Conservation (phyloP, 257 asterid genomes). For the Scutellaria barbata region DNA sequence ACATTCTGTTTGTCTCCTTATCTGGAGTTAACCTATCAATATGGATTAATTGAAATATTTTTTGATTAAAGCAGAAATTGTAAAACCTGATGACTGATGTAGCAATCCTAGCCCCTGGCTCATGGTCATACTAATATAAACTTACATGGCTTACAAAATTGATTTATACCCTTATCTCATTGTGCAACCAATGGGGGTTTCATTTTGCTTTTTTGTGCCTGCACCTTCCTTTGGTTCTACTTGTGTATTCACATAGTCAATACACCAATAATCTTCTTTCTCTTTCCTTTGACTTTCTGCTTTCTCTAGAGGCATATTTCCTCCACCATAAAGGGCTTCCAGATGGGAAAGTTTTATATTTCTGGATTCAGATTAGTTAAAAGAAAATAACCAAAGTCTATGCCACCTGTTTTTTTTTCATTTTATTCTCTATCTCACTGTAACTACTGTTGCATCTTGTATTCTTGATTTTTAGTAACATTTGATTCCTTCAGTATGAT, state of each 20-base stretch:
- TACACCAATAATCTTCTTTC: background rate
- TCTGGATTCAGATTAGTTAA: conserved; percentile 12
- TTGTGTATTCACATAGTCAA: background rate
- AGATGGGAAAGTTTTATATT: conserved; percentile 15
- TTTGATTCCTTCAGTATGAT: conserved; percentile 4
- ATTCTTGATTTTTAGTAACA: conserved; percentile 16
- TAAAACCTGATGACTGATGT: background rate
- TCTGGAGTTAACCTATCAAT: conserved; percentile 10
- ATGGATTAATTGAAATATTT: conserved; percentile 22
- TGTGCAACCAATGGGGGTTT: background rate
- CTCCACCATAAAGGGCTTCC: conserved; percentile 26
- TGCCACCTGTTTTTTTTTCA: background rate
- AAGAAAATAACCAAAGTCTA: background rate
- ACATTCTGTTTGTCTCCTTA: background rate
- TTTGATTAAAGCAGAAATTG: conserved; percentile 19
- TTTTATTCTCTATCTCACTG: conserved; percentile 7
- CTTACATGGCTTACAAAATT: background rate
- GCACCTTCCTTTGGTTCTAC: conserved; percentile 20
- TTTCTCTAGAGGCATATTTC: conserved; percentile 18
- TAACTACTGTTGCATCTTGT: conserved; percentile 6
- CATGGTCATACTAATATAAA: conserved; percentile 6
- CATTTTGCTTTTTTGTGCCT: conserved; percentile 17
- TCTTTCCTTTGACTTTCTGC: conserved; percentile 22
- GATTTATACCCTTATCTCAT: conserved; percentile 3
- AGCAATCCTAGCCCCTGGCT: background rate